These are phyloP conservation scores for Collybiopsis luxurians DNA, from an alignment of 768 basidiomycete species.

Conservation along the genomic window DNA sequence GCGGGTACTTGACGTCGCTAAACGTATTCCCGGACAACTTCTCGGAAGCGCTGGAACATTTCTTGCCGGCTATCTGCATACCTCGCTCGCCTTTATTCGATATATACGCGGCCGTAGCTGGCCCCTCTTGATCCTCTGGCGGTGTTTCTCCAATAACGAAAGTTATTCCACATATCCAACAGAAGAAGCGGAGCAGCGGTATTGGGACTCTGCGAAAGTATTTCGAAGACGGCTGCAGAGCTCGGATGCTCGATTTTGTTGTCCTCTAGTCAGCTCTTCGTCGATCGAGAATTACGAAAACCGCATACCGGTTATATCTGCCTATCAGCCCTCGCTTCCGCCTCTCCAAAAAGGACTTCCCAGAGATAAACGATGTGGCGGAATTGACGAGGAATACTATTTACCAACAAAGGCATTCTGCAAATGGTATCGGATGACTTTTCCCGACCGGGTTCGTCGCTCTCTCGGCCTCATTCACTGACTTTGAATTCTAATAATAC, in stretches of 20 bases:
- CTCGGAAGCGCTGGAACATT: background rate
- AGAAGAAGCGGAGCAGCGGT: background rate
- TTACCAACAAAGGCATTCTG: background rate
- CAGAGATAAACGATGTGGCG: no score
- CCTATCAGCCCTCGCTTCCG: constrained; percentile 5
- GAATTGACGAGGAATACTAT: no score
- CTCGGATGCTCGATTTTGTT: background rate
- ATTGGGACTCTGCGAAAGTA: background rate
- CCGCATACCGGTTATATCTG: background rate
- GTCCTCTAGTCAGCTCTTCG: background rate
- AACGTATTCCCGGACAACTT: background rate
- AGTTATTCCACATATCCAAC: background rate
- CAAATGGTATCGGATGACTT: constrained; percentile 2
- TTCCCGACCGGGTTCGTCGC: background rate
- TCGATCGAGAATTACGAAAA: background rate
- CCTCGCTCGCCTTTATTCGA: background rate
- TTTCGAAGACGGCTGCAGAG: background rate
- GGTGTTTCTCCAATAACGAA: background rate
- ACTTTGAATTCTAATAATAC: background rate
- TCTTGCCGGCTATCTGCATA: no score
- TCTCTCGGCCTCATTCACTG: no score
- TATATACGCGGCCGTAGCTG: background rate
- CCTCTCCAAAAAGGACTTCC: no score
- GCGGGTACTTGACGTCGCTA: background rate
- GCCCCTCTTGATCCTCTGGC: background rate